These are phyloP conservation scores for Lipomyces mesembrius DNA, from an alignment of 805 yeast species.

Conservation along the genomic window DNA sequence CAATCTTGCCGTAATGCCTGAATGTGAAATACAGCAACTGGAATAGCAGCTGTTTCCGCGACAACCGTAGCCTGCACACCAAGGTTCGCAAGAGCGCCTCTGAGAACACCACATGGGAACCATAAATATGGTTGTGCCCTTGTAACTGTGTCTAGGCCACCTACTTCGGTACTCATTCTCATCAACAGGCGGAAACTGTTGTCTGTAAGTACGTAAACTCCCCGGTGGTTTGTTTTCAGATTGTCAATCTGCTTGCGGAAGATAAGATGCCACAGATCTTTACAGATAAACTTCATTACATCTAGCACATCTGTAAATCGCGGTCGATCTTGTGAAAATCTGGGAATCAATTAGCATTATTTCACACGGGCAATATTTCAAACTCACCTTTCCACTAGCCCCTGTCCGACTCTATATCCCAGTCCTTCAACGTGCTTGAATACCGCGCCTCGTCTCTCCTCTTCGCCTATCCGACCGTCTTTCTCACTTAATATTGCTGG, in stretches of 20 bases:
- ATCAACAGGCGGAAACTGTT: constrained; percentile 60
- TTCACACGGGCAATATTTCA: constrained; percentile 23
- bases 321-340: constrained; percentile 49
- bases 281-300: constrained; percentile 87
- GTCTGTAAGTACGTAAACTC: constrained; percentile 80
- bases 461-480: constrained; percentile 20
- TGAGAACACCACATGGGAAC: constrained; percentile 76
- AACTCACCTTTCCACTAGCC: constrained; percentile 53
- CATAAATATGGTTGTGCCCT: constrained; percentile 57
- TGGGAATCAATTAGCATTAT: constrained; percentile 1
- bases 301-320: constrained; percentile 69
- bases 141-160: constrained; percentile 44
- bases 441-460: constrained; percentile 54
- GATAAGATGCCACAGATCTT: constrained; percentile 84
- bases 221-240: constrained; percentile 86
- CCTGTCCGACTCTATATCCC: constrained; percentile 73
- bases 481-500: constrained; percentile 6
- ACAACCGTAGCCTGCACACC: constrained; percentile 69
- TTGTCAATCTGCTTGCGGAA: constrained; percentile 90
- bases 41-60: constrained; percentile 66
- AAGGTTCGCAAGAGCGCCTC: constrained; percentile 71
- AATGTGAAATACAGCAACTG: constrained; percentile 73
- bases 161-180: constrained; percentile 51
- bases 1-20: constrained; percentile 51
- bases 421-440: constrained; percentile 62